Conservation (phyloP, 2,329 filamentous ascomycete genomes). For the Penicillium sp. region DNA sequence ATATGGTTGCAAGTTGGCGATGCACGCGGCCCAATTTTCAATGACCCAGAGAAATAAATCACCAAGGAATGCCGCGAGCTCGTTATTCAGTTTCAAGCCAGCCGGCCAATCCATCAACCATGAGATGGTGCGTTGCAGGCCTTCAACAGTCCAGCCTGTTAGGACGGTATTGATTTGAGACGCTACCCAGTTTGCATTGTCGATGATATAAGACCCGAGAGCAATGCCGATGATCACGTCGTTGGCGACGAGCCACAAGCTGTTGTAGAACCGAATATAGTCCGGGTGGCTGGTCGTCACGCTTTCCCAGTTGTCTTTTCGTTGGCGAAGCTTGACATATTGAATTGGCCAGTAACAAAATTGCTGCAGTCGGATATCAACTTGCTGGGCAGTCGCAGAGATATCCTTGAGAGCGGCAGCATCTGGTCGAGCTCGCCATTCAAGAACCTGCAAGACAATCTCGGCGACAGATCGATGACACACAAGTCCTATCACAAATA, state of each 20-base stretch:
- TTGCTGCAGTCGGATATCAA: constrained; percentile 94
- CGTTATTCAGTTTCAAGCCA: constrained; percentile 91
- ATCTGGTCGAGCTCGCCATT: constrained; percentile 79
- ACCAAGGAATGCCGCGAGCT: constrained; percentile 89
- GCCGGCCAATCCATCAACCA: constrained; percentile 98
- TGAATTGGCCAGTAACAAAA: constrained; percentile 99
- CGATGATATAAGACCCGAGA: constrained; percentile 93
- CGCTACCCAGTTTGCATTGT: constrained; percentile 85
- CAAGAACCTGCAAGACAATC: constrained; percentile 73
- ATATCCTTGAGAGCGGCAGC: constrained; percentile 90
- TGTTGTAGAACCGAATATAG: constrained; percentile 99
- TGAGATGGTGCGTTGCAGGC: constrained; percentile 82
- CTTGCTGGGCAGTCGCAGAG: constrained; percentile 93
- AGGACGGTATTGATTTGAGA: constrained; percentile 76
- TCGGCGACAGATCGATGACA: constrained; percentile 81
- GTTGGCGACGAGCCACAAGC: constrained; percentile 96
- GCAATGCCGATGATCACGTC: constrained; percentile 99
- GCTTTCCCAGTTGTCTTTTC: constrained; percentile 92
- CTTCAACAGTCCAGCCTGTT: constrained; percentile 81
- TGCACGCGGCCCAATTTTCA: constrained; percentile 92
- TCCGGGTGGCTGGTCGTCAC: constrained; percentile 94
- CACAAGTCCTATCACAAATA: constrained; percentile 78
- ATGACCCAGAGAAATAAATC: constrained; percentile 98
- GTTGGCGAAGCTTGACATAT: constrained; percentile 84
- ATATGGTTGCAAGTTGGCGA: constrained; percentile 74